Base-by-base conservation (phyloP, 345 rosid species). In the Eucalyptus regnans region DNA sequence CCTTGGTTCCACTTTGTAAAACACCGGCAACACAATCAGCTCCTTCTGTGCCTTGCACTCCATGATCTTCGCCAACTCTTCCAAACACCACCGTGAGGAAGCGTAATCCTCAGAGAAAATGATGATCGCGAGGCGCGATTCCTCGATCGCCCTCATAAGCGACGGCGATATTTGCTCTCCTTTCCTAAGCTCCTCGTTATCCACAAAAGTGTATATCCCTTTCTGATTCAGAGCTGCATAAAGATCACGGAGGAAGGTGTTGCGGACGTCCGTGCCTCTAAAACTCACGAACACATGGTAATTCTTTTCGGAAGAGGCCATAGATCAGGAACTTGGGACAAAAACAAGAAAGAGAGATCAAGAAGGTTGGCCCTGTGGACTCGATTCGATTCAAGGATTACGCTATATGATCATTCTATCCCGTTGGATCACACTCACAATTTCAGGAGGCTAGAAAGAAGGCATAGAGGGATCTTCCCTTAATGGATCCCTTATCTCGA, bases 101-200 rank as follows among this genome's bases (percentile, higher is more conserved):
- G 64, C 14, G 0, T 25, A 58, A 1, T 58, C n/a, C 12, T 58
- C 1, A 0, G n/a, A 58, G 14, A 58, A 58, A 10, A 58, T 25
- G 64, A 58, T 5, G n/a, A 58, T 58, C 0, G 12, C 7, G 0
- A 25, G 0, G 64, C 3, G n/a, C 3, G n/a, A 25, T 58, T 58
- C 64, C 64, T 58, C 3, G 3, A 58, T 58, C 14, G 13, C n/a
- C 1, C n/a, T 58, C 64, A 58, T 23, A 58, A 58, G 64, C 0
- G 14, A 6, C 0, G 13, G 64, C 13, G n/a, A 58, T 58, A 58
- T 58, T 23, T 25, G n/a, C 29, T 58, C n/a, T 58, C 64, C 64
- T 58, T 58, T 58, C 64, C n/a, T 2, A 1, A 58, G 64, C n/a
- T 58, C 64, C 64, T 58, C 64, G 0, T 3, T 10, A 58, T 58